Evolutionary conservation across 2,329 filamentous ascomycete species (phyloP), one percentile per base, ranked within the genome.

Genomic region (Trichoderma polysporum): DNA sequence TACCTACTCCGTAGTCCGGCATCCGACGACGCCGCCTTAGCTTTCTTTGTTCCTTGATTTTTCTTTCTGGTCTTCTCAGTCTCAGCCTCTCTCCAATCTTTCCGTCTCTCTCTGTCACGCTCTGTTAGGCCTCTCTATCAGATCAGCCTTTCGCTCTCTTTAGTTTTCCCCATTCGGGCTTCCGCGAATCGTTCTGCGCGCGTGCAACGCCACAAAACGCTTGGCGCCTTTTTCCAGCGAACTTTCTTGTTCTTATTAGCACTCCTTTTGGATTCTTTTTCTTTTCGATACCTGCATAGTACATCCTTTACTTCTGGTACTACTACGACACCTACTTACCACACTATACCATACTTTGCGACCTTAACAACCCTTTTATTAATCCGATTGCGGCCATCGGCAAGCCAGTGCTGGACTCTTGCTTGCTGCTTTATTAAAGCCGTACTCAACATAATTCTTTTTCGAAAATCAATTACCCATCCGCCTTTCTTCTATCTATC

Each of bases 321-420:
- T 45, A 50, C 31, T 61, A 61, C n/a, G 29, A 61, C 45, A 47
- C 58, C 15, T 25, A 47, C 39, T 47, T 58, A 58, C 35, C 13
- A 45, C 25, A 39, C 31, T 29, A 39, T 53, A 62, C 47, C 25
- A 39, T 39, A 62, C 59, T 56, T 64, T 41, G 35, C 59, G 17
- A 45, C 59, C 59, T 29, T 62, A 25, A 53, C 33, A 53, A n/a
- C 59, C n/a, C 12, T 65, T 57, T 58, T 22, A 39, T 58, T 50
- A 65, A 27, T 47, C 61, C 39, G 62, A 65, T 65, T 65, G 53
- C 62, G 39, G 62, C 53, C 62, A 50, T 41, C 62, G 49, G 33
- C 62, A 65, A 50, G 62, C 62, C 39, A 58, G 62, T 65, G 62
- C 62, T 65, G 62, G 62, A 65, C 62, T 65, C 54, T 66, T 19